phyloP scores from a whole-genome alignment of 78 protist genomes.

The Speleostelium caveatum region DNA sequence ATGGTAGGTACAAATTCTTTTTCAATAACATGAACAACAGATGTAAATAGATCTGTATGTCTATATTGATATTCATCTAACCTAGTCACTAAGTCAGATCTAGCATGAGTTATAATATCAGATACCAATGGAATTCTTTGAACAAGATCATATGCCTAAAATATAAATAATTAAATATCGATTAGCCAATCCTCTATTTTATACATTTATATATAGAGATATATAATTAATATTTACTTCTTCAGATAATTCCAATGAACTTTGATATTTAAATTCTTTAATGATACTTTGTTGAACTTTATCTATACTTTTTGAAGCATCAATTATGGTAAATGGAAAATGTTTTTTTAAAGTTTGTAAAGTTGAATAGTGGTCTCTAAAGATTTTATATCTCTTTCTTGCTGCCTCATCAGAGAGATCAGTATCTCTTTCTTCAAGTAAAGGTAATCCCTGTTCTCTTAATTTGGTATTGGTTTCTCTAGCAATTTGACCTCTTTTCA shows the following conservation, averaged over 20 bases:
- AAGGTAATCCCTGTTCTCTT: slow-evolving; percentile 34
- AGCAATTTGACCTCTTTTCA: slow-evolving; percentile 77
- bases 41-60: slow-evolving; percentile 37
- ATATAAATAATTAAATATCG: too few relatives aligned
- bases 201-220: too few relatives aligned
- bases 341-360: slow-evolving; percentile 77
- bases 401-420: slow-evolving; percentile 75
- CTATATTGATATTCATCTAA: slow-evolving; percentile 78
- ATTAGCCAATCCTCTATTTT: too few relatives aligned
- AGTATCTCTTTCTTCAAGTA: slow-evolving; percentile 79
- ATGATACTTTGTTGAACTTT: slow-evolving; percentile 65
- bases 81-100: slow-evolving; percentile 77
- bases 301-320: slow-evolving; percentile 66
- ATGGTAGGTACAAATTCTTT: slow-evolving; percentile 65
- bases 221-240: too few relatives aligned
- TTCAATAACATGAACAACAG: slow-evolving; percentile 60
- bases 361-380: slow-evolving; percentile 82
- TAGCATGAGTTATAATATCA: slow-evolving; percentile 64
- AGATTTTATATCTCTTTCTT: slow-evolving; percentile 74
- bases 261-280: slow-evolving; percentile 76
- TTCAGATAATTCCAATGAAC: slow-evolving; percentile 66
- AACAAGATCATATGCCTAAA: slow-evolving; percentile 71
- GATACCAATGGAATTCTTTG: slow-evolving; percentile 81
- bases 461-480: slow-evolving; percentile 61
- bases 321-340: slow-evolving; percentile 84